Conservation (phyloP, 306 rosid species). For the Lathyrus tuberosus region DNA sequence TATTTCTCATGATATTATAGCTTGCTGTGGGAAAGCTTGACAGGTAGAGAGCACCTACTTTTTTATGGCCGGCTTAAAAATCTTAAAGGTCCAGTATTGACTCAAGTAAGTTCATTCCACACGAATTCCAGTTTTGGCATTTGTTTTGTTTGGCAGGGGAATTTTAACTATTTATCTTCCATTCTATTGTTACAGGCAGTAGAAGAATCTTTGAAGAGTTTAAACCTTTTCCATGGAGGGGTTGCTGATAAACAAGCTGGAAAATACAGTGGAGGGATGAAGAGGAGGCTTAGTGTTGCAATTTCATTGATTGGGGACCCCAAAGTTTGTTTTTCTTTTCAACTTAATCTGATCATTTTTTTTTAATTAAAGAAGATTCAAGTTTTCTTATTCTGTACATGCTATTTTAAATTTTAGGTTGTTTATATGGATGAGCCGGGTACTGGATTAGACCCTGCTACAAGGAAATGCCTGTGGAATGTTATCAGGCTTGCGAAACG, state of each 20-base stretch:
- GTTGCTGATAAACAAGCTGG: slow-evolving; percentile 74
- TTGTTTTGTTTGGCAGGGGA: no score
- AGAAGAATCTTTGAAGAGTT: slow-evolving; percentile 78
- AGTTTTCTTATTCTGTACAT: neutral
- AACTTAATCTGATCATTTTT: neutral
- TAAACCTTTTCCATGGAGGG: slow-evolving; percentile 80
- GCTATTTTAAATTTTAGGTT: slow-evolving; percentile 53
- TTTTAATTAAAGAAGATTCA: slow-evolving; percentile 4
- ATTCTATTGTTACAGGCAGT: slow-evolving; percentile 62
- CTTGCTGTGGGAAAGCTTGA: slow-evolving; percentile 82
- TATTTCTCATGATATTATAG: slow-evolving; percentile 43
- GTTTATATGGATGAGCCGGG: slow-evolving; percentile 97
- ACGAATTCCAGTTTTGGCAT: neutral
- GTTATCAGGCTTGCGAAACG: slow-evolving; percentile 76
- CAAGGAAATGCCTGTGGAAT: slow-evolving; percentile 80
- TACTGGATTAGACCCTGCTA: slow-evolving; percentile 87
- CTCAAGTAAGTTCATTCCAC: slow-evolving; percentile 54
- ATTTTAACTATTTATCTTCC: slow-evolving; percentile 6
- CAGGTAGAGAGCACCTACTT: slow-evolving; percentile 89
- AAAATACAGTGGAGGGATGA: slow-evolving; percentile 90
- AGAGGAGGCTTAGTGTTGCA: slow-evolving; percentile 91
- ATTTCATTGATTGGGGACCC: slow-evolving; percentile 87
- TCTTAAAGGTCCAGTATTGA: slow-evolving; percentile 70
- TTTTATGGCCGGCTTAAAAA: slow-evolving; percentile 93
- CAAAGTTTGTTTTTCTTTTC: slow-evolving; percentile 53